Percentiles rank a stretch among this genome's conserved stretches.
Conservation (phyloP, 2,329 filamentous ascomycete genomes). For the Monilinia aucupariae region DNA sequence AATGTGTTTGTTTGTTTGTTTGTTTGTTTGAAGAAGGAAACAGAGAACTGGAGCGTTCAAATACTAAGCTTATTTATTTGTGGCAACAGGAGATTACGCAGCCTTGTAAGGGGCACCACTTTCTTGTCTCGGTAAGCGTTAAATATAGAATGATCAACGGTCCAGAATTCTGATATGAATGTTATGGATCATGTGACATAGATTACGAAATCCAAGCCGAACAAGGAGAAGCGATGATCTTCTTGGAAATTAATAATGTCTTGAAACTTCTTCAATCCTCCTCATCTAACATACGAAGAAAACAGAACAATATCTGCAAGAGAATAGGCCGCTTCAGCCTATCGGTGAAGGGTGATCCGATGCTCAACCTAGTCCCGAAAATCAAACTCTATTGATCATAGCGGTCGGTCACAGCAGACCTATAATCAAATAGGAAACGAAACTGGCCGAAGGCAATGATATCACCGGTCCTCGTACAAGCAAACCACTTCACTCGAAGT, state of each 20-base stretch:
- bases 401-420: slow-evolving; percentile 9
- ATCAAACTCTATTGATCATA: not conserved
- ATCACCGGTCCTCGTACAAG: not conserved
- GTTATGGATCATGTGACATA: slow-evolving; percentile 9
- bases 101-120: slow-evolving; percentile 16
- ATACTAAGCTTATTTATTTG: slow-evolving; percentile 17
- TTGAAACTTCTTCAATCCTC: slow-evolving; percentile 5
- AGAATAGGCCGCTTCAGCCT: not conserved
- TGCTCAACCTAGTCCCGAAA: slow-evolving; percentile 3
- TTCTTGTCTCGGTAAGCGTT: slow-evolving; percentile 16
- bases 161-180: not conserved
- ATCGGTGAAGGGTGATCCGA: not conserved
- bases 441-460: not conserved
- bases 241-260: not conserved
- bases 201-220: slow-evolving; percentile 4
- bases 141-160: slow-evolving; percentile 13
- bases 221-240: slow-evolving; percentile 11
- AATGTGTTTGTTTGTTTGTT: slow-evolving; percentile 11
- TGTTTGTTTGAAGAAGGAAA: not conserved
- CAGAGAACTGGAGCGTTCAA: slow-evolving; percentile 14
- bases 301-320: not conserved
- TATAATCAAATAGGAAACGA: not conserved
- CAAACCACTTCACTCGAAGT: slow-evolving; percentile 13
- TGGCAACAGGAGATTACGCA: slow-evolving; percentile 17
- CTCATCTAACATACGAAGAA: slow-evolving; percentile 14